Base-by-base conservation (phyloP, 257 asterid species). In the Nicotiana undulata region DNA sequence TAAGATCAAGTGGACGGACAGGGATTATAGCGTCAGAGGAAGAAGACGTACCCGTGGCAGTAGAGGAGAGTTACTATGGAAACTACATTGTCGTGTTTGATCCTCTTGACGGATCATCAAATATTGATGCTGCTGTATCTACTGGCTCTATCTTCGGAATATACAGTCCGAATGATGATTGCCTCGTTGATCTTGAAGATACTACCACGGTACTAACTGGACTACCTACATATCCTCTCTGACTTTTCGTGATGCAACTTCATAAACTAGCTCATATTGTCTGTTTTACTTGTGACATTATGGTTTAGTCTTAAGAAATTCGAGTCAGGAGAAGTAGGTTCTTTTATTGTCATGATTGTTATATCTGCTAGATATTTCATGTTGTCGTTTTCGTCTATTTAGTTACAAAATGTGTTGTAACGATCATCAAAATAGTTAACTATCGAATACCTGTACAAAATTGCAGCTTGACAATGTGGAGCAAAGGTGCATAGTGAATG, bases 21-120 rank as follows among this genome's bases (percentile, higher is more conserved):
- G 98, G 98, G 82, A 95, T 95, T 86, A 95, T 95, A 68, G 98
- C 99, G 10, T 95, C 99, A 0, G 98, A 95, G 89, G 99, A 95
- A 86, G 99, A 95, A 86, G 97, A 95, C 81, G 97, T 93, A 2
- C 99, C 99, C 0, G 97, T 95, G 85, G 97, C 99, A 0, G 97
- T 95, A 80, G 99, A 95, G 76, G 98, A 95, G 85, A 93, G 93
- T 83, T 95, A 93, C 72, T 95, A 97, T 9, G 98, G 99, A 74
- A 95, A 95, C 86, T 95, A 95, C 87, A 91, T 95, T 74, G 98
- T 93, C 10, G 99, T 95, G 0, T 95, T 95, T 53, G 99, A 93
- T 76, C 98, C 99, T 60, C 94, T 95, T 29, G 98, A 95, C 81
- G 99, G 98, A 65, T 95, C 98, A 9, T 90, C 99, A 77, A 95